A percentile compares a stretch with the other conserved stretches of the same genome.
Evolutionary conservation across 2,329 filamentous ascomycete species (phyloP).

Genomic region (Aureobasidium sp.): DNA sequence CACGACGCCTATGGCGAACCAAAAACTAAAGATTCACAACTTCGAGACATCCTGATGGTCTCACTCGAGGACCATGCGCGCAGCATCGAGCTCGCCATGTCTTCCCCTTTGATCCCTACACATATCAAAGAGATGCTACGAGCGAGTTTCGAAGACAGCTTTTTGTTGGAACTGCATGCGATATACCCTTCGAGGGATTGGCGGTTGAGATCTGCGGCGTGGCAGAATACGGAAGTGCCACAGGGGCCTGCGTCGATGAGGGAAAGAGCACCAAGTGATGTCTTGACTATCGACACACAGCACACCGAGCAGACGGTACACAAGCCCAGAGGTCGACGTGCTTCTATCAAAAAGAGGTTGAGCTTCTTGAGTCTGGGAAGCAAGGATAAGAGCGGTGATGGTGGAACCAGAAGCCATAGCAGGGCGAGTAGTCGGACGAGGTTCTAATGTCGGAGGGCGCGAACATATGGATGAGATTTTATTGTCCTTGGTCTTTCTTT

Average conservation of each 20-base stretch:
- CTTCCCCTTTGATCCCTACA: conserved; percentile 57
- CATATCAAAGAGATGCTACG: conserved; percentile 29
- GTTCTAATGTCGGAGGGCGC: not conserved
- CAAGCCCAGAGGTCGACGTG: not conserved
- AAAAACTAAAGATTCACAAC: conserved; percentile 35
- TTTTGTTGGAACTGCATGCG: conserved; percentile 32
- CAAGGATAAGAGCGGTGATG: not conserved
- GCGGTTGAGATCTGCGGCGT: conserved; percentile 20
- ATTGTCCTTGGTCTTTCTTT: not conserved
- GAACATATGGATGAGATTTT: not conserved
- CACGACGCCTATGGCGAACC: conserved; percentile 27
- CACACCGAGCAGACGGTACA: not conserved
- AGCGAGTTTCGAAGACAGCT: conserved; percentile 35
- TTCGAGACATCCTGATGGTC: conserved; percentile 74
- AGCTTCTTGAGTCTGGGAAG: conserved; percentile 11
- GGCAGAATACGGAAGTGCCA: conserved; percentile 12
- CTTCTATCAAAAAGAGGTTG: conserved; percentile 9
- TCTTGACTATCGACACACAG: not conserved
- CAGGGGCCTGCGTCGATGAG: not conserved
- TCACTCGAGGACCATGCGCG: conserved; percentile 84
- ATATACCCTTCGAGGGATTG: conserved; percentile 27
- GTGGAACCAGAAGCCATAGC: not conserved
- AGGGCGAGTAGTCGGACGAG: not conserved
- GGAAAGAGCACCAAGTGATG: not conserved
- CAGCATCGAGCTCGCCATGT: conserved; percentile 72